Evolutionary conservation across 73 alveolate genomes (phyloP).

Genomic region (Symbiodinium natans): DNA sequence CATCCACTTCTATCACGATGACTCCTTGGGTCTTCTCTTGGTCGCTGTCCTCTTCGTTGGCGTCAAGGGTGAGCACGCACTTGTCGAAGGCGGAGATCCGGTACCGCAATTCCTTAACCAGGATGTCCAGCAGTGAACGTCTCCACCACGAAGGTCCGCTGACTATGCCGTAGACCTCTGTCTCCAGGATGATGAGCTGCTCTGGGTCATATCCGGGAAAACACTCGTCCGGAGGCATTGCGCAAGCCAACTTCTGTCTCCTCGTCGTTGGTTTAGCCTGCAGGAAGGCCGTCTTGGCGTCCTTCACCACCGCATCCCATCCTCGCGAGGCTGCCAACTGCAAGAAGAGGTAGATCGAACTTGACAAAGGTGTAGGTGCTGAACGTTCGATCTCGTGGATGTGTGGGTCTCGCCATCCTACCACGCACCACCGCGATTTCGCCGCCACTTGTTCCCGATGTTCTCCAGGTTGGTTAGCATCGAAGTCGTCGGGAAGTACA

Average conservation of each 20-base stretch:
- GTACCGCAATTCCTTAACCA: not conserved
- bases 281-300: constrained; percentile 50
- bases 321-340: not conserved
- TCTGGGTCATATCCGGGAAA: constrained; percentile 1
- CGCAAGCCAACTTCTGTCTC: not conserved
- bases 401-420: constrained; percentile 4
- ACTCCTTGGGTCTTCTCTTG: not conserved
- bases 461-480: not conserved
- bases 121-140: not conserved
- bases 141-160: constrained; percentile 37
- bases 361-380: constrained; percentile 4
- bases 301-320: not conserved
- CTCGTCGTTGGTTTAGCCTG: not conserved
- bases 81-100: not conserved
- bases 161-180: constrained; percentile 23
- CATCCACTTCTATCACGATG: not conserved
- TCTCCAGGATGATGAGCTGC: constrained; percentile 6
- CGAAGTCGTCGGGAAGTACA: not conserved
- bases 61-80: constrained; percentile 14
- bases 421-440: not conserved
- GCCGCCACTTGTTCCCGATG: not conserved
- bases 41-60: too few species aligned
- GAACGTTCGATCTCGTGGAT: constrained; percentile 16
- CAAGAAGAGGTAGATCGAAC: not conserved
- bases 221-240: constrained; percentile 27